Base-by-base conservation (phyloP, 495 filamentous ascomycete species). In the Saxophila tyrrhenica region DNA sequence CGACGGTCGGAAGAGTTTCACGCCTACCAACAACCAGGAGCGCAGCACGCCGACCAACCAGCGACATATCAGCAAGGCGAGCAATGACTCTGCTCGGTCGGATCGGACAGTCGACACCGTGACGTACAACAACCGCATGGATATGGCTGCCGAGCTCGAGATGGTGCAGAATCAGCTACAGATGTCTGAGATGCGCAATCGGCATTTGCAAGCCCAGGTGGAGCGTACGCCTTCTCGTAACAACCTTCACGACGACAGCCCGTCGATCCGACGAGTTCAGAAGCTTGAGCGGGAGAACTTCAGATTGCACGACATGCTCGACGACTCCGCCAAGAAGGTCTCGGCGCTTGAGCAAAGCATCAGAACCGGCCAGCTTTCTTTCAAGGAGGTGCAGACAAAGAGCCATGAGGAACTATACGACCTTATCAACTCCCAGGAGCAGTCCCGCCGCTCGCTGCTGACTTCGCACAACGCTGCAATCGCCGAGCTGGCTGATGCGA, bases 361-460 rank as follows among this genome's bases (percentile, higher is more conserved):
- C 48, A 85, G 81, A 39, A 85, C 82, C 24, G 94, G 92, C n/a
- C 84, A 95, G 62, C 75, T 98, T 15, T 89, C 87, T 11, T 71
- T 95, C 38, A 85, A 90, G 42, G 92, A 98, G 67, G 79, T 98
- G 24, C 90, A 95, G 67, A 86, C 91, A 1, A 89, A 84, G 64
- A 94, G 87, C 1, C 89, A 97, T 55, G 92, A 97, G 62, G 92
- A 98, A 65, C 79, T 98, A 25, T 89, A 89, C 64, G 89, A 95
- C 52, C 73, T 95, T 47, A 86, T 98, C 65, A 94, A 88, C 67
- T 89, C 85, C 44, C 92, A 98, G 65, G 92, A 98, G 65, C 83
- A 92, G 55, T 87, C 90, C 17, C 79, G 92, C 41, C 81, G 83
- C 55, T 83, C 84, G 3, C 69, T 98, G 22, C 74, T 95, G 38